phyloP scores from a whole-genome alignment of 2,329 filamentous ascomycete species.

The Basipetospora chlamydospora region DNA sequence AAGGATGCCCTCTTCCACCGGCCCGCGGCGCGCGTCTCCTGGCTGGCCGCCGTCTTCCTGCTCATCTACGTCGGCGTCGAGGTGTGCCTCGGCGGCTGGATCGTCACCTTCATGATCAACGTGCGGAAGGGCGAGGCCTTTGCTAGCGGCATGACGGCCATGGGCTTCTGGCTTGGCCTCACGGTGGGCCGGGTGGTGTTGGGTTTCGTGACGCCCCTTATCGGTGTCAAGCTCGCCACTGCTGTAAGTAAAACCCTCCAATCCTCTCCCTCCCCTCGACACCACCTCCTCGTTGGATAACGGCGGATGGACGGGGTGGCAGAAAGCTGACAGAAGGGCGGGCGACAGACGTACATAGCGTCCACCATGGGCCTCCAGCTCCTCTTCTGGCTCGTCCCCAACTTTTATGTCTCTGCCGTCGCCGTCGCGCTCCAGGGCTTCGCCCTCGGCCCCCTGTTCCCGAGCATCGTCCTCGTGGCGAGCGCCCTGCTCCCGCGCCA shows the following conservation, averaged over 20 bases:
- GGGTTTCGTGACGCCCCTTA: slow-evolving; percentile 59
- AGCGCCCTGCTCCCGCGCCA: slow-evolving; percentile 56
- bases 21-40: slow-evolving; percentile 23
- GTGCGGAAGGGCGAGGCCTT: slow-evolving; percentile 57
- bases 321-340: too few relatives aligned
- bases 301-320: too few relatives aligned
- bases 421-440: slow-evolving; percentile 62
- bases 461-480: slow-evolving; percentile 53
- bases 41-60: slow-evolving; percentile 61
- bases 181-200: slow-evolving; percentile 59
- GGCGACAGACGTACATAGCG: slow-evolving; percentile 39
- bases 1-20: slow-evolving; percentile 1
- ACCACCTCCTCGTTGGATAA: too few relatives aligned
- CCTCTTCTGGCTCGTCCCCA: slow-evolving; percentile 69
- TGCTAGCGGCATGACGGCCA: slow-evolving; percentile 58
- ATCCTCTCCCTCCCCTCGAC: neutral
- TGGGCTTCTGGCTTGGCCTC: slow-evolving; percentile 74
- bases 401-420: slow-evolving; percentile 58
- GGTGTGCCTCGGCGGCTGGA: slow-evolving; percentile 62
- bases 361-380: slow-evolving; percentile 51
- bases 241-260: slow-evolving; percentile 25
- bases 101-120: slow-evolving; percentile 75
- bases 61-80: slow-evolving; percentile 69
- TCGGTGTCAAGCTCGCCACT: slow-evolving; percentile 58
- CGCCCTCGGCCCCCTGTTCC: slow-evolving; percentile 67